Percentiles rank a stretch among this genome's conserved stretches.
These are phyloP conservation scores for Whalleya microplaca DNA, from an alignment of 2,329 filamentous ascomycete genomes.

Conservation along the genomic window DNA sequence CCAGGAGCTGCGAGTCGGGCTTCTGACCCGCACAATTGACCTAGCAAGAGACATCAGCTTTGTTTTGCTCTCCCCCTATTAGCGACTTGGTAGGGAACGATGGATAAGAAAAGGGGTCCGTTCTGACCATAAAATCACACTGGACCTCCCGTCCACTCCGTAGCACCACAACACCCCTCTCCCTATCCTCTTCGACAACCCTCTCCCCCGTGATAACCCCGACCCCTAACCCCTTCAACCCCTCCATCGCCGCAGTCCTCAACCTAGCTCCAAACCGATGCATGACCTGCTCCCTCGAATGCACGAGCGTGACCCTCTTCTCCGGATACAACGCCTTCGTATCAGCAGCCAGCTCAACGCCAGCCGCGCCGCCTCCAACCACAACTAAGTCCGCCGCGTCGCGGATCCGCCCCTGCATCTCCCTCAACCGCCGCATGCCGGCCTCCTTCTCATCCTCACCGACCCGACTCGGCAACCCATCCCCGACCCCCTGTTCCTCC, in stretches of 20 bases:
- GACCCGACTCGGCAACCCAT: constrained; percentile 53
- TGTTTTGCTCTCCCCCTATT: not conserved
- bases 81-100: constrained; percentile 6
- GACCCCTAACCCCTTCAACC: constrained; percentile 50
- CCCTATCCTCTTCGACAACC: constrained; percentile 42
- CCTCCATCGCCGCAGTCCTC: constrained; percentile 44
- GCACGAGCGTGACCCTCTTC: constrained; percentile 60
- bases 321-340: constrained; percentile 58
- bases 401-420: constrained; percentile 51
- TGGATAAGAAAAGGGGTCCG: constrained; percentile 5
- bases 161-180: constrained; percentile 46
- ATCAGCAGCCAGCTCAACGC: constrained; percentile 64
- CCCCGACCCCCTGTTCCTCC: constrained; percentile 25
- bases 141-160: constrained; percentile 48
- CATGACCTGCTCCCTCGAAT: constrained; percentile 59
- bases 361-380: constrained; percentile 63
- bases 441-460: constrained; percentile 45
- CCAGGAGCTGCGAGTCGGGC: constrained; percentile 56
- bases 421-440: constrained; percentile 47
- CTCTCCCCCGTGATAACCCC: constrained; percentile 56
- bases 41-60: constrained; percentile 35
- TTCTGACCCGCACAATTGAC: constrained; percentile 63
- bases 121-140: constrained; percentile 54
- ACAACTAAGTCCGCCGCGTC: constrained; percentile 50
- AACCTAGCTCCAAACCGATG: constrained; percentile 52